Evolutionary conservation across 805 yeast species (phyloP).

Genomic region (Torulaspora indica): DNA sequence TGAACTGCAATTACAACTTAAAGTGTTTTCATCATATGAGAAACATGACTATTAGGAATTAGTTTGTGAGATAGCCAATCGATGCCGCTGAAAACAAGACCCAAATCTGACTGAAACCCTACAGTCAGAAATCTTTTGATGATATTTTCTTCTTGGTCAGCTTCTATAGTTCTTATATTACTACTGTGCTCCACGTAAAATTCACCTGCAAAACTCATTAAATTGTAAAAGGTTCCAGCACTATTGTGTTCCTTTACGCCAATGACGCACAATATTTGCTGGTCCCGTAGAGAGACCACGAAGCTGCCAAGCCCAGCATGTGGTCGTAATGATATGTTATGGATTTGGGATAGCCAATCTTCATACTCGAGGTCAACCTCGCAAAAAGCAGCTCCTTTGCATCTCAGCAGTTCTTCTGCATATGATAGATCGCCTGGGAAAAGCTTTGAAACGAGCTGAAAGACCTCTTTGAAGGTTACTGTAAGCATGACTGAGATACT

Average conservation of each 20-base stretch:
- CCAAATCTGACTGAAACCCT: conserved; percentile 19
- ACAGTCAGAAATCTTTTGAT: conserved; percentile 8
- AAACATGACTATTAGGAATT: conserved; percentile 1
- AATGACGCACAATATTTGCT: conserved; percentile 16
- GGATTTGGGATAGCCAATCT: conserved; percentile 14
- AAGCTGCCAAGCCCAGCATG: conserved; percentile 16
- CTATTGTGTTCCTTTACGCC: conserved; percentile 11
- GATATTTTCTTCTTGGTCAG: background rate
- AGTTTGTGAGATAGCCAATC: conserved; percentile 7
- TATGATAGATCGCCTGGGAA: conserved; percentile 11
- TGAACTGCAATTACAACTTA: background rate
- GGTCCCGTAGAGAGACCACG: conserved; percentile 11
- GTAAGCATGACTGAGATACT: conserved; percentile 11
- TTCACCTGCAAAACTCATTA: conserved; percentile 21
- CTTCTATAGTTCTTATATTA: conserved; percentile 9
- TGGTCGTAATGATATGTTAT: conserved; percentile 10
- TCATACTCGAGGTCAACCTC: conserved; percentile 9
- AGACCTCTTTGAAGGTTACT: conserved; percentile 11
- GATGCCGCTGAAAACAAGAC: conserved; percentile 17
- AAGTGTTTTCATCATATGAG: background rate
- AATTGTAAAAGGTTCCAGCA: conserved; percentile 12
- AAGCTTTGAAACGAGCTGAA: conserved; percentile 9
- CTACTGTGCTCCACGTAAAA: conserved; percentile 14
- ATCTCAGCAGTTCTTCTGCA: conserved; percentile 6
- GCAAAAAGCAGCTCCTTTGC: conserved; percentile 12